Percentiles rank a stretch among this genome's conserved stretches.
These are phyloP conservation scores for Silene noctiflora DNA, from an alignment of 179 eudicot species.

Conservation along the genomic window DNA sequence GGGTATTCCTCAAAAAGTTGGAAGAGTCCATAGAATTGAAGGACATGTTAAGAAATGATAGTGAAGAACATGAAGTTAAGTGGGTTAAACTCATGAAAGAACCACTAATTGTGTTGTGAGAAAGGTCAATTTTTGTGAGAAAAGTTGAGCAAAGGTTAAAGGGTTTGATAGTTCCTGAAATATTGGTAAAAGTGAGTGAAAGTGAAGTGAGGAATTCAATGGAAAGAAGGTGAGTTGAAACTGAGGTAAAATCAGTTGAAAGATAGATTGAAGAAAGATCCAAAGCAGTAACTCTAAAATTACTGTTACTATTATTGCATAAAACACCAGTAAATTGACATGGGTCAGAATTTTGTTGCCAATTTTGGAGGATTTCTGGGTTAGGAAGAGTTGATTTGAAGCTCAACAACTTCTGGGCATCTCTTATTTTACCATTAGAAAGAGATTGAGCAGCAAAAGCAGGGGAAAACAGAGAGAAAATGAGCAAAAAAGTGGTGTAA, in stretches of 20 bases:
- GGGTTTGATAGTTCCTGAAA: constrained; percentile 45
- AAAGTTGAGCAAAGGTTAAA: constrained; percentile 39
- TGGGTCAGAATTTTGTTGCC: constrained; percentile 41
- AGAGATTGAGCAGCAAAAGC: constrained; percentile 5
- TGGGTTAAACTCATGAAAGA: constrained; percentile 35
- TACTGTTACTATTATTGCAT: constrained; percentile 28
- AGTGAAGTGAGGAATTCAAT: constrained; percentile 40
- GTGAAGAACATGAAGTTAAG: constrained; percentile 42
- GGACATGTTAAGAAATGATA: constrained; percentile 54
- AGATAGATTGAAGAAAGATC: constrained; percentile 42
- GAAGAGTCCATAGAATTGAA: constrained; percentile 44
- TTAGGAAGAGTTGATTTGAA: constrained; percentile 61
- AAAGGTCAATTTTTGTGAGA: constrained; percentile 44
- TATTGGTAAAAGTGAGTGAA: constrained; percentile 38
- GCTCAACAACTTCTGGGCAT: constrained; percentile 50
- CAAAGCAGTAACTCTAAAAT: constrained; percentile 43
- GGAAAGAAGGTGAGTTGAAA: constrained; percentile 40
- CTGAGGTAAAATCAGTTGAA: constrained; percentile 32
- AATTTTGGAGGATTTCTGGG: constrained; percentile 42
- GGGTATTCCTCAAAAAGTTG: constrained; percentile 20
- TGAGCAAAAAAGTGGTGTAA: constrained; percentile 7
- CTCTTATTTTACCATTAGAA: constrained; percentile 14
- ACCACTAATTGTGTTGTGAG: constrained; percentile 55
- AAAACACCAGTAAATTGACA: constrained; percentile 58
- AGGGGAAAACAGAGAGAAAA: constrained; percentile 18